Evolutionary conservation across 1,284 basidiomycete genomes (phyloP).

Genomic region (Ganoderma resinaceum): DNA sequence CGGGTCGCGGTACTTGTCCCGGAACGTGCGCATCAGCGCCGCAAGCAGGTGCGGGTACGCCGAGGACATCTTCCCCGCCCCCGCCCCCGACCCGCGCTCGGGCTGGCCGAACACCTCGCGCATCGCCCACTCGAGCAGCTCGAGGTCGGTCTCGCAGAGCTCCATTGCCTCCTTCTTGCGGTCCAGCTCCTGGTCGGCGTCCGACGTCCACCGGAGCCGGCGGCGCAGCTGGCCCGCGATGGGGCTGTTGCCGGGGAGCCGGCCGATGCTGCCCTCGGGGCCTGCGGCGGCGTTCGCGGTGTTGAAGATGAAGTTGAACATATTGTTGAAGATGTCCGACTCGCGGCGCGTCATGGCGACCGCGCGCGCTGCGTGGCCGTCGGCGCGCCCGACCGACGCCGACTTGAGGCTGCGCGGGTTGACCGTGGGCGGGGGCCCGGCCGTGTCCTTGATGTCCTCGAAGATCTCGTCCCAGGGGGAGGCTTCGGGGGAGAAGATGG

Average conservation of each 20-base stretch:
- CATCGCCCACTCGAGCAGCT: slow-evolving; percentile 81
- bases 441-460: slow-evolving; percentile 46
- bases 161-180: slow-evolving; percentile 80
- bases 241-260: slow-evolving; percentile 22
- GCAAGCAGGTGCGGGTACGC: slow-evolving; percentile 81
- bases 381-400: slow-evolving; percentile 4
- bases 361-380: slow-evolving; percentile 47
- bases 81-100: slow-evolving; percentile 29
- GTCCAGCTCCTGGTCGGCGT: slow-evolving; percentile 69
- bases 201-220: slow-evolving; percentile 58
- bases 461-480: slow-evolving; percentile 67
- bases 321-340: slow-evolving; percentile 68
- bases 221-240: slow-evolving; percentile 43
- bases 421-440: slow-evolving; percentile 19
- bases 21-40: slow-evolving; percentile 76
- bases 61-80: neutral
- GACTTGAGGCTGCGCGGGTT: slow-evolving; percentile 21
- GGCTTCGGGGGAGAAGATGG: slow-evolving; percentile 39
- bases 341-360: slow-evolving; percentile 70
- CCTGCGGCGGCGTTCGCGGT: slow-evolving; percentile 7
- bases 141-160: slow-evolving; percentile 70
- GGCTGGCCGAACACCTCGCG: slow-evolving; percentile 73
- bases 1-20: slow-evolving; percentile 79
- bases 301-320: slow-evolving; percentile 74
- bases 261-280: slow-evolving; percentile 27